Evolutionary conservation across 768 basidiomycete genomes (phyloP).

Genomic region (Leccinum fibrillosum): DNA sequence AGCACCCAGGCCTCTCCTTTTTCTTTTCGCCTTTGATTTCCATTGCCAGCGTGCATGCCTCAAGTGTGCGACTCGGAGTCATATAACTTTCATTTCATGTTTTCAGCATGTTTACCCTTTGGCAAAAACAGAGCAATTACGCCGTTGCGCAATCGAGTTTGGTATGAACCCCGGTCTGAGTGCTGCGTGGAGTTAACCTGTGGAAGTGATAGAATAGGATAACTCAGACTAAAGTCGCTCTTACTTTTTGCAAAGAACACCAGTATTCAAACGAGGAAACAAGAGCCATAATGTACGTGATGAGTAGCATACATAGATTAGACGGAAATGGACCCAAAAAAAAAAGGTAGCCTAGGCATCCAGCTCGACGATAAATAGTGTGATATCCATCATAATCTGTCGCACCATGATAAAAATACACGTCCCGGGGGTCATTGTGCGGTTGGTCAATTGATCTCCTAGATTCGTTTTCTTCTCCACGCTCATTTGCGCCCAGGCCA

Average conservation of each 20-base stretch:
- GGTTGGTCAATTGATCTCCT: neutral
- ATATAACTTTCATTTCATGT: slow-evolving; percentile 12
- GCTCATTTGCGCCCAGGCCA: slow-evolving; percentile 13
- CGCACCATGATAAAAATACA: neutral
- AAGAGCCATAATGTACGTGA: neutral
- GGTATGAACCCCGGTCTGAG: neutral
- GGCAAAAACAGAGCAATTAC: neutral
- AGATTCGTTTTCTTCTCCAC: neutral
- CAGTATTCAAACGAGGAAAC: neutral
- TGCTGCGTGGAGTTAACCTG: neutral
- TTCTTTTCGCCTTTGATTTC: neutral
- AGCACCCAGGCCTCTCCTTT: neutral
- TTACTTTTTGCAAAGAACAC: neutral
- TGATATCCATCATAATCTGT: neutral
- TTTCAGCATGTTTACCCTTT: slow-evolving; percentile 8
- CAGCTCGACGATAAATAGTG: neutral
- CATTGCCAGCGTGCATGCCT: slow-evolving; percentile 1
- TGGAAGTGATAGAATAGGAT: too few relatives aligned
- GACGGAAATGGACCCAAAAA: too few relatives aligned
- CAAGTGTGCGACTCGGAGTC: neutral
- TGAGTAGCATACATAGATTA: too few relatives aligned
- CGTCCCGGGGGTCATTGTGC: neutral
- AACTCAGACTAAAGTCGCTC: neutral
- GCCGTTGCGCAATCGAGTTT: neutral
- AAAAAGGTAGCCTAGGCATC: neutral